Evolutionary conservation across 2,329 filamentous ascomycete genomes (phyloP).

Genomic region (Colletotrichum sp.): DNA sequence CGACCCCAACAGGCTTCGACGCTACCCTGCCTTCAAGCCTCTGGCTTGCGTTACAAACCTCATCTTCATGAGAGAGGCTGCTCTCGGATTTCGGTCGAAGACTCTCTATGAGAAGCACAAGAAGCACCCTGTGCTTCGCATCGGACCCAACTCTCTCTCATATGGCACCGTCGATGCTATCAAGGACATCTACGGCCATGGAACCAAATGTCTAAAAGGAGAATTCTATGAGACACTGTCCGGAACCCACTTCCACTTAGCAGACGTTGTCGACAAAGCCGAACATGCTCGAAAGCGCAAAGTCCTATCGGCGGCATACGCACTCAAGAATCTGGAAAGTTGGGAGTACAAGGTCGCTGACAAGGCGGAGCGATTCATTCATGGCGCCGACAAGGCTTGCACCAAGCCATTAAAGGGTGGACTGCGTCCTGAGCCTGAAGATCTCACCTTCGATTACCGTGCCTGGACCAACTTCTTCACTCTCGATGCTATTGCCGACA

Average conservation of each 20-base stretch:
- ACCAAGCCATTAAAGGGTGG: constrained; percentile 36
- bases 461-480: constrained; percentile 60
- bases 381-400: constrained; percentile 44
- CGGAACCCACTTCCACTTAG: constrained; percentile 54
- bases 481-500: constrained; percentile 60
- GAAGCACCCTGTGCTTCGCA: constrained; percentile 45
- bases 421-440: constrained; percentile 29
- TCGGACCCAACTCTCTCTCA: constrained; percentile 46
- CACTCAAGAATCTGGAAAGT: constrained; percentile 55
- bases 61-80: constrained; percentile 4
- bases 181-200: constrained; percentile 55
- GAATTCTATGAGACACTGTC: constrained; percentile 47
- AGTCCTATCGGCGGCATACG: constrained; percentile 53
- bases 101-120: constrained; percentile 36
- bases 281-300: constrained; percentile 57
- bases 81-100: neutral
- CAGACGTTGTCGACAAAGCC: constrained; percentile 54
- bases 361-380: constrained; percentile 48
- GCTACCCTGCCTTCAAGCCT: constrained; percentile 25
- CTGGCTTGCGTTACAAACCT: constrained; percentile 25
- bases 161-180: constrained; percentile 43
- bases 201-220: constrained; percentile 54
- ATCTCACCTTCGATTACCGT: constrained; percentile 55
- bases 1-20: constrained; percentile 28
- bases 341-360: constrained; percentile 61